These are phyloP conservation scores for Stagonosporopsis vannaccii DNA, from an alignment of 2,329 filamentous ascomycete genomes.

Conservation along the genomic window DNA sequence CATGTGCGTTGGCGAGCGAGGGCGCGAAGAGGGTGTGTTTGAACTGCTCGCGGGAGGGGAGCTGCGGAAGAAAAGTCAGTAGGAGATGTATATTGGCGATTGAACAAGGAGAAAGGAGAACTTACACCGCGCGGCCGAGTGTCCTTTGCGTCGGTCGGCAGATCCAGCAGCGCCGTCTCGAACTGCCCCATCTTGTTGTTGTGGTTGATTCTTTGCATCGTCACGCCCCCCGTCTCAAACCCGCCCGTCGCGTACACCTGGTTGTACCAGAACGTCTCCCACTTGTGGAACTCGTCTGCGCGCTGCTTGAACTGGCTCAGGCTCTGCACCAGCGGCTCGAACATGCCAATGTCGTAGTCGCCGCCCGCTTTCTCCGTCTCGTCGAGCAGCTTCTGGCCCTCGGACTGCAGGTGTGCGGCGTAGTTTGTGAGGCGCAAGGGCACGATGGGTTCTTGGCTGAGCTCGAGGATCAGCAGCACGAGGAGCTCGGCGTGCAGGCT, in stretches of 20 bases:
- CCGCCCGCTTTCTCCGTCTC: constrained; percentile 58
- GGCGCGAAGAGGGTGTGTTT: constrained; percentile 93
- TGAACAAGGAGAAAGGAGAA: not conserved
- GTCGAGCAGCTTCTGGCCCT: constrained; percentile 73
- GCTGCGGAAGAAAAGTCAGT: constrained; percentile 31
- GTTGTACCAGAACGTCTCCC: constrained; percentile 79
- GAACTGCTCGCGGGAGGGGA: constrained; percentile 88
- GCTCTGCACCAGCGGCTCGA: constrained; percentile 69
- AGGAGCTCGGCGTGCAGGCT: constrained; percentile 79
- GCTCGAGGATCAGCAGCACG: constrained; percentile 82
- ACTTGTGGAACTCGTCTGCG: constrained; percentile 72
- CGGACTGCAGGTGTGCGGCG: constrained; percentile 68
- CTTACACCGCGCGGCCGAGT: constrained; percentile 67
- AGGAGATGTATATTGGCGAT: constrained; percentile 4
- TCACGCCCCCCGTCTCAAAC: constrained; percentile 75
- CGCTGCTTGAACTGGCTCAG: constrained; percentile 66
- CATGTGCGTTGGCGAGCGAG: constrained; percentile 74
- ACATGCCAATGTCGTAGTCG: constrained; percentile 54
- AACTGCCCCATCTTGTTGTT: constrained; percentile 83
- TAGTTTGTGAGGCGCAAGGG: constrained; percentile 84
- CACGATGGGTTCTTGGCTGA: constrained; percentile 80
- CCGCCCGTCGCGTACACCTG: constrained; percentile 74
- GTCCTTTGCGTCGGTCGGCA: constrained; percentile 62
- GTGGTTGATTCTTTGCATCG: constrained; percentile 72
- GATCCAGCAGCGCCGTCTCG: constrained; percentile 82